Base-by-base conservation (phyloP, 768 basidiomycete species). In the Boletus rubescentipes region DNA sequence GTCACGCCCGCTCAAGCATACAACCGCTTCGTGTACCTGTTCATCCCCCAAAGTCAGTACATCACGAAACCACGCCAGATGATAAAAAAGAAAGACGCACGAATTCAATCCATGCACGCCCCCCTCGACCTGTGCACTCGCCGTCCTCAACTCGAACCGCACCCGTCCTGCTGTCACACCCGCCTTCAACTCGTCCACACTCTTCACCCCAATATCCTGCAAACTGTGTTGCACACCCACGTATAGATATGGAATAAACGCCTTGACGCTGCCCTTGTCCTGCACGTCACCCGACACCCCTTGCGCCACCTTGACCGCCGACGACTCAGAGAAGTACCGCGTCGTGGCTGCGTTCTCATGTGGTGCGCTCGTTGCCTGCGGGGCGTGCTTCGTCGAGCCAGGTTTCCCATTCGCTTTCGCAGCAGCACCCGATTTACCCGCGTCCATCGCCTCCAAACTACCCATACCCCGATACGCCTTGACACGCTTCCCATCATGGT, bases 391-490 rank as follows among this genome's bases (percentile, higher is more conserved):
- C 52, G 67, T 71, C 35, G 67, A 69, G 1, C 71, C 66, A 16
- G 55, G 62, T 34, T 34, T 60, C n/a, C 67, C 60, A 38, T 60
- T 63, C 23, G 61, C 67, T 46, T 62, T 63, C 14, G 51, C 53
- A 18, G 34, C 55, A 2, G 46, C 7, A 1, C 64, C 67, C 3
- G 80, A 68, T 58, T 84, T 85, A 35, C 87, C 85, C 61, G 89
- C 84, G 51, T 91, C 89, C 91, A 93, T 95, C 4, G 93, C 91
- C 73, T 95, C 92, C 65, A 98, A 78, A 66, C 88, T 91, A 18
- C 97, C 96, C 97, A 99, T 99, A 5, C 97, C 97, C 52, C 97
- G 87, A 75, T 98, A 99, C 32, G 95, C 86, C 81, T 99, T 99
- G 69, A 98, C 93, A 44, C 97, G 88, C 78, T 97, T 97, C 58